Base-by-base conservation (phyloP, 805 yeast species). In the Myxozyma sirexii region DNA sequence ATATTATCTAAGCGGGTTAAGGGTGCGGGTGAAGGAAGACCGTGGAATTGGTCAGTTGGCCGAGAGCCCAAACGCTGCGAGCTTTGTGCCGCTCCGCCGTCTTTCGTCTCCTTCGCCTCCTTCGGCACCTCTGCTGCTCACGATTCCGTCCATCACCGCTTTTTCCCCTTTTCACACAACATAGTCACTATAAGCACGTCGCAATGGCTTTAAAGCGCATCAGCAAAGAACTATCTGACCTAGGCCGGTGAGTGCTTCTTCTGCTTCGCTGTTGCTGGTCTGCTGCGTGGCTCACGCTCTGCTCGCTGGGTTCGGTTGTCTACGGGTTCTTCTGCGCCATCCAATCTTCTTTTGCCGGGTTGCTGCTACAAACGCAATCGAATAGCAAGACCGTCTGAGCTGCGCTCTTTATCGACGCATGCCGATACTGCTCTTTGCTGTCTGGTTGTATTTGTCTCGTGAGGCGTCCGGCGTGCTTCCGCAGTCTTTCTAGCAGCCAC, bases 151-250 rank as follows among this genome's bases (percentile, higher is more conserved):
- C 37, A 6, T 39, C 8, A 23, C 38, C 51, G 33, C 38, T n/a
- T n/a, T 17, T 35, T 17, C 24, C n/a, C 29, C 35, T 33, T 13
- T 17, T n/a, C n/a, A n/a, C n/a, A n/a, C n/a, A n/a, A n/a, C 17
- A 19, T 4, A 47, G 39, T 31, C n/a, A 4, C 27, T 31, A 47
- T 31, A 47, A n/a, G 1, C 42, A 35, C 15, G 7, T 26, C 47
- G 42, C 68, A 31, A 55, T 91, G 97, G 94, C 98, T 68, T 81
- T 85, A 70, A 94, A 94, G 79, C 91, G 99, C 83, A 90, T 93
- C 72, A 88, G 90, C 79, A 93, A 93, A 79, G 99, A 93, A 80
- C 83, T 94, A 71, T 86, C 87, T 70, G 99, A 94, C 77, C 82
- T 93, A 74, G 97, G 97, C 75, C 87, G 90, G 92, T 87, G 81